Evolutionary conservation across 768 basidiomycete genomes (phyloP), one percentile per base, ranked within the genome.

Genomic region (Trametes cinnabarina): DNA sequence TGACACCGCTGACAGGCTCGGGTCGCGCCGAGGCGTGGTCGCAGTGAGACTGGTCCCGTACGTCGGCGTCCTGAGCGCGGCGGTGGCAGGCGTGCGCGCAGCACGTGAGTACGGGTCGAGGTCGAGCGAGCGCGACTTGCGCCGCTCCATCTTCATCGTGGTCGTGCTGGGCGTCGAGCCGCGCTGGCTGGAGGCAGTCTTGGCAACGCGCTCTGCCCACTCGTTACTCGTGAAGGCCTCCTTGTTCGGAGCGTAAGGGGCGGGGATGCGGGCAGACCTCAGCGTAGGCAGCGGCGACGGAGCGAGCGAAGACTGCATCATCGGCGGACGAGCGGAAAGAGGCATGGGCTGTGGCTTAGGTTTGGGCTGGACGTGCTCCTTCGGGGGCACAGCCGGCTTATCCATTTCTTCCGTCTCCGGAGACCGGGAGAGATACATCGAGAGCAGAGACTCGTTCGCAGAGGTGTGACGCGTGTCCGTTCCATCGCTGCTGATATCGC

Each of bases 371-470:
- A 51, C 22, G 19, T 57, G 55, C 25, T 63, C 58, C 40, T 65
- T 47, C 7, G 56, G 57, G 3, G 66, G 68, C 14, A 56, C 60
- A 3, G 55, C 42, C 9, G 63, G 68, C 37, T 57, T 55, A 14
- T 59, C 50, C 47, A 61, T 55, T 11, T 50, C 51, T 8, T 39
- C 46, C 3, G 43, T 14, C 9, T 57, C 51, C 0, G 69, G 51
- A 3, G 63, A 42, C 12, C 60, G 61, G 7, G 65, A 68, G 22
- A 65, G 53, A 59, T 69, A 71, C 69, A 71, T 68, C 59, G 61
- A 68, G 49, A 71, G 58, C 30, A 72, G 39, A 14, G 69, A 70
- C 60, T 70, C 59, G 40, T 56, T 49, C 40, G 57, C 58, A 8
- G 58, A 58, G 1, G 57, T 54, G 44, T 50, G 47, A 19, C 51